Evolutionary conservation across 1,284 basidiomycete genomes (phyloP).

Genomic region (Fomitopsis palustris): DNA sequence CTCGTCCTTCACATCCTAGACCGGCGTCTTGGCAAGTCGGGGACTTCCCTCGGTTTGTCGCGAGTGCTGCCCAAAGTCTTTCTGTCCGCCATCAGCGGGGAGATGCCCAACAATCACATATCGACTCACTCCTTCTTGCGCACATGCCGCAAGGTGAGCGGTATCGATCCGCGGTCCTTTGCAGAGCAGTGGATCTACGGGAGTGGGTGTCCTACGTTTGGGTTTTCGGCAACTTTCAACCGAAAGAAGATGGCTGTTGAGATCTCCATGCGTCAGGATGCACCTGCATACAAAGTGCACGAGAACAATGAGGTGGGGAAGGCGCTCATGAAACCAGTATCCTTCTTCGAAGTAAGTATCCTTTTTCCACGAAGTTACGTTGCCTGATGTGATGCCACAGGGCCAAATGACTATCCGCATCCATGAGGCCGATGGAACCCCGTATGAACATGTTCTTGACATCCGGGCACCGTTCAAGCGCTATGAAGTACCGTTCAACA

Average conservation of each 20-base stretch:
- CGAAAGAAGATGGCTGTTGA: conserved; percentile 98
- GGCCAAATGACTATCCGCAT: conserved; percentile 99
- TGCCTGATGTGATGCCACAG: conserved; percentile 31
- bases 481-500: conserved; percentile 98
- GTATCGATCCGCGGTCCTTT: conserved; percentile 86
- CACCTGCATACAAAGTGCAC: conserved; percentile 70
- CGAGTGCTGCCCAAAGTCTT: conserved; percentile 96
- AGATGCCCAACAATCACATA: conserved; percentile 81
- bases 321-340: conserved; percentile 75
- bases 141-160: conserved; percentile 91
- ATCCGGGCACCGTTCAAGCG: conserved; percentile 85
- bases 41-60: conserved; percentile 91
- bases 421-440: conserved; percentile 98
- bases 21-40: conserved; percentile 89
- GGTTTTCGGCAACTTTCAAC: conserved; percentile 90
- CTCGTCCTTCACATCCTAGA: conserved; percentile 96
- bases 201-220: conserved; percentile 92
- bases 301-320: conserved; percentile 68
- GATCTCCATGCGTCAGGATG: conserved; percentile 88
- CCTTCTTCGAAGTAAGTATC: conserved; percentile 74
- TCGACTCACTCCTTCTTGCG: conserved; percentile 91
- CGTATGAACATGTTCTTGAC: conserved; percentile 97
- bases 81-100: conserved; percentile 90
- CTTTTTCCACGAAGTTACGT: conserved; percentile 5
- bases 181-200: conserved; percentile 99